These are phyloP conservation scores for Microcyclospora tardicrescens DNA, from an alignment of 2,329 filamentous ascomycete species.

Conservation along the genomic window DNA sequence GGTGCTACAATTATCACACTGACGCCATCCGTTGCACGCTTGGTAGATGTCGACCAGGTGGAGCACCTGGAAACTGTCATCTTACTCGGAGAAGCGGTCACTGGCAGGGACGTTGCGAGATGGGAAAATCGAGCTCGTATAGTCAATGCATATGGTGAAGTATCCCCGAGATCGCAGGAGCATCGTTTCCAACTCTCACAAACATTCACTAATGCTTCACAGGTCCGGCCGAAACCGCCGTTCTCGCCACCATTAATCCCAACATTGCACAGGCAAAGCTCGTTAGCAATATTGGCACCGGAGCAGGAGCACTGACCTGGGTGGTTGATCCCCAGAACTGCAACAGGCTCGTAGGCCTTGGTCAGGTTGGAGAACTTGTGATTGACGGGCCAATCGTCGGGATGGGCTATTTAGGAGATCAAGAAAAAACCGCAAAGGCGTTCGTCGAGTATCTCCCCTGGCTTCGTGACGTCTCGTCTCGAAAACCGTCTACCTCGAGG, in stretches of 20 bases:
- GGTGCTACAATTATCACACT: background rate
- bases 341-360: background rate
- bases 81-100: background rate
- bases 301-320: background rate
- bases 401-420: background rate
- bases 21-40: background rate
- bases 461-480: too few species aligned
- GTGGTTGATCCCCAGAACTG: background rate
- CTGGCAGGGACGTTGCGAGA: background rate
- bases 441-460: background rate
- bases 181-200: too few species aligned
- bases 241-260: too few species aligned
- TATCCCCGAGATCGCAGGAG: too few species aligned
- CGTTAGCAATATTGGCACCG: background rate
- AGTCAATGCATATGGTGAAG: constrained; percentile 26
- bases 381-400: constrained; percentile 3
- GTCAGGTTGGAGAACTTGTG: constrained; percentile 5
- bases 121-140: too few species aligned
- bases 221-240: too few species aligned
- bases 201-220: too few species aligned
- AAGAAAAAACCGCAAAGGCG: background rate
- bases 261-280: too few species aligned
- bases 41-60: background rate
- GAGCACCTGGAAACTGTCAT: background rate
- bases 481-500: background rate